Percentiles rank a stretch among this genome's conserved stretches.
Conservation (phyloP, 2,329 filamentous ascomycete genomes). For the Bipolaris cookei region DNA sequence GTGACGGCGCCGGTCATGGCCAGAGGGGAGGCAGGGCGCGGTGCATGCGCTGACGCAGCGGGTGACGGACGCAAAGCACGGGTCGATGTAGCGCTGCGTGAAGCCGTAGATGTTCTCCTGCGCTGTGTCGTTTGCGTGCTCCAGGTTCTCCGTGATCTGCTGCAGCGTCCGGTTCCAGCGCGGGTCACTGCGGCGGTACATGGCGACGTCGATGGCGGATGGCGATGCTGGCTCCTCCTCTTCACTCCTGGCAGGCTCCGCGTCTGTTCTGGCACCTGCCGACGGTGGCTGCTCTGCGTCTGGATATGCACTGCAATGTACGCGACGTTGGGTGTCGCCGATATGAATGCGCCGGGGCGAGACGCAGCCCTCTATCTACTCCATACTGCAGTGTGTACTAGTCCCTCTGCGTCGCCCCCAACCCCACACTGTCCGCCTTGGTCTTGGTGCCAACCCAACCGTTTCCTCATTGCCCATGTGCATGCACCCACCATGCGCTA, state of each 20-base stretch:
- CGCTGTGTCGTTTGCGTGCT: constrained; percentile 88
- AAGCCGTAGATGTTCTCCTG: constrained; percentile 90
- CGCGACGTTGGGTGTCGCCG: background rate
- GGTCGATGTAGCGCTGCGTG: constrained; percentile 80
- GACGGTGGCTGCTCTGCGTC: constrained; percentile 7
- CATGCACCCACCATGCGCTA: constrained; percentile 54
- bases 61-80: constrained; percentile 74
- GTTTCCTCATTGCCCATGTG: background rate
- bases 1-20: constrained; percentile 77
- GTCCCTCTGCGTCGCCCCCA: constrained; percentile 3
- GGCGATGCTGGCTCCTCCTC: background rate
- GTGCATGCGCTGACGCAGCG: constrained; percentile 72
- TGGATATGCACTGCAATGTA: background rate
- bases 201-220: constrained; percentile 38
- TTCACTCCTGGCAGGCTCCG: background rate
- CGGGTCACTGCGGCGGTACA: constrained; percentile 74
- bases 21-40: constrained; percentile 72
- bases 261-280: no score
- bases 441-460: no score
- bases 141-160: constrained; percentile 87
- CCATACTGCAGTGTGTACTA: no score
- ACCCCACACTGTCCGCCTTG: no score
- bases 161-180: constrained; percentile 93
- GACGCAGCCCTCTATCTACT: no score
- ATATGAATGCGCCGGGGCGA: background rate